Evolutionary conservation across 345 rosid genomes (phyloP), one percentile per base, ranked within the genome.

Genomic region (Isatis tinctoria): DNA sequence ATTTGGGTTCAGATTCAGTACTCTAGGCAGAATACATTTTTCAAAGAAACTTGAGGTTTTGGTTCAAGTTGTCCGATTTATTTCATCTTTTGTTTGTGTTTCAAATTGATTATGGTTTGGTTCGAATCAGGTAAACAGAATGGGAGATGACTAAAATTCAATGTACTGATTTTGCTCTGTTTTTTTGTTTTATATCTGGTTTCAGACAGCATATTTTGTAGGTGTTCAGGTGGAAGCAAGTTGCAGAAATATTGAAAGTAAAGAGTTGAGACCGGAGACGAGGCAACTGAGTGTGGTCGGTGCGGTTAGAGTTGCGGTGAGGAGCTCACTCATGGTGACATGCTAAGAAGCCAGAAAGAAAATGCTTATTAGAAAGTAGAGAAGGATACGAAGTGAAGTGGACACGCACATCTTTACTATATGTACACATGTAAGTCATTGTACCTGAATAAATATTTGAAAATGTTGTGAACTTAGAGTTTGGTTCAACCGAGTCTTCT

Each of bases 281-380:
- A 83, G 83, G 83, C 98, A 94, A 72, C 84, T 80, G 12, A 82
- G 98, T 67, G 86, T 83, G 28, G 92, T 94, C 5, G 98, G 93
- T 58, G 89, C 97, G 3, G 90, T 89, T 20, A 91, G 84, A 78
- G 90, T 94, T 18, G 98, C 97, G 4, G 90, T 94, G 39, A 85
- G 98, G 84, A 87, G 90, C 66, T 76, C 54, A 61, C 86, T 88
- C 3, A 84, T 89, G 75, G 65, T 73, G 13, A 20, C 76, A 39
- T 72, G 69, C 75, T 72, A 51, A 61, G 2, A 36, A 3, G 4
- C 22, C 68, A 12, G 4, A 16, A 24, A 60, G n/a, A 16, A 26
- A 56, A 57, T 49, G 37, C 39, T 5, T 35, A 11, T 13, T 70
- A 33, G 45, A 26, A 28, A 60, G 20, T 24, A 10, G 27, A 32